phyloP scores from a whole-genome alignment of 768 basidiomycete species.

The Mycena galericulata region DNA sequence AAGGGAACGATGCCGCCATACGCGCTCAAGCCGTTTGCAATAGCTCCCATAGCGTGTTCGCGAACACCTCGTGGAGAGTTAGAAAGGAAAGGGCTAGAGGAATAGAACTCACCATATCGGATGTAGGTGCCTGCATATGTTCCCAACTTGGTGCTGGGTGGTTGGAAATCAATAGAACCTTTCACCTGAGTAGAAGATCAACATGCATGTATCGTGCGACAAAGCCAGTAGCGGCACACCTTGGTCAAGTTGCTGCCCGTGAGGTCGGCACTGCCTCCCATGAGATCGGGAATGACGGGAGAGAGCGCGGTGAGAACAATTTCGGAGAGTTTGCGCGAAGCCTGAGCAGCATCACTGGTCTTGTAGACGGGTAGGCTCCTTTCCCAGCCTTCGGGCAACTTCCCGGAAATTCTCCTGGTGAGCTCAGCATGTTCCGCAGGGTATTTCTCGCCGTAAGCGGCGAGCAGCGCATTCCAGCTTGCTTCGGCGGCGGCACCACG shows the following conservation, averaged over 20 bases:
- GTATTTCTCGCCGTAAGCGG: slow-evolving; percentile 79
- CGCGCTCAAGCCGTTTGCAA: slow-evolving; percentile 90
- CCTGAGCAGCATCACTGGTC: slow-evolving; percentile 84
- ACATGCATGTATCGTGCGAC: neutral
- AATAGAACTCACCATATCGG: slow-evolving; percentile 74
- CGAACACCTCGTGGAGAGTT: slow-evolving; percentile 66
- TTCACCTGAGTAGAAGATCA: slow-evolving; percentile 64
- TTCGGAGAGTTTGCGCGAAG: slow-evolving; percentile 94
- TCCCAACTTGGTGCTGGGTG: slow-evolving; percentile 85
- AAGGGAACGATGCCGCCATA: slow-evolving; percentile 95
- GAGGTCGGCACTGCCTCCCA: slow-evolving; percentile 92
- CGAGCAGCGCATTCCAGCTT: slow-evolving; percentile 79
- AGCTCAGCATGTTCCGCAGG: slow-evolving; percentile 90
- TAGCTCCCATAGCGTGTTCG: slow-evolving; percentile 97
- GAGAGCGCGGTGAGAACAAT: slow-evolving; percentile 84
- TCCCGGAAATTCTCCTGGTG: slow-evolving; percentile 83
- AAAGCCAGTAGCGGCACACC: neutral
- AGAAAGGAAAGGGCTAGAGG: neutral
- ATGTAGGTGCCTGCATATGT: slow-evolving; percentile 90
- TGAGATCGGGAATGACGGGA: slow-evolving; percentile 82
- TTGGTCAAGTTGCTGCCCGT: slow-evolving; percentile 84
- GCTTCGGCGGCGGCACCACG: slow-evolving; percentile 81
- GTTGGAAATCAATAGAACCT: slow-evolving; percentile 91
- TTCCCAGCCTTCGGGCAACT: slow-evolving; percentile 91
- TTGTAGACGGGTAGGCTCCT: slow-evolving; percentile 87